A percentile compares a stretch with the other conserved stretches of the same genome.
These are phyloP conservation scores for Kitagawia praeruptora DNA, from an alignment of 129 eudicot genomes.

Conservation along the genomic window DNA sequence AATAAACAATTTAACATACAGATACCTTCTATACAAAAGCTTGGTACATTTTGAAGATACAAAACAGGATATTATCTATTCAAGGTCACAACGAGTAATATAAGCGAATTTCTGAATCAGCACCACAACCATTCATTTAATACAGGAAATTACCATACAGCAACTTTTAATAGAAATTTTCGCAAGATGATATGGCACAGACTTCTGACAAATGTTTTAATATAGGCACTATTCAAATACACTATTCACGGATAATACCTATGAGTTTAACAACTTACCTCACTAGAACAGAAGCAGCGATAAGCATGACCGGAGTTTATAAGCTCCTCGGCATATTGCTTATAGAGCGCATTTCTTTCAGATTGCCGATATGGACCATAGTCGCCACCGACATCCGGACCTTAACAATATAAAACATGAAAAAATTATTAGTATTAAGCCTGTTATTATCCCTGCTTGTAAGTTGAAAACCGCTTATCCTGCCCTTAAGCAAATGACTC, in stretches of 20 bases:
- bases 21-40: neutral
- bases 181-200: neutral
- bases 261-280: constrained; percentile 32
- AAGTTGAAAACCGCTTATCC: neutral
- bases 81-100: neutral
- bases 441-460: neutral
- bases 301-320: constrained; percentile 73
- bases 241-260: neutral
- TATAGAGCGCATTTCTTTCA: constrained; percentile 77
- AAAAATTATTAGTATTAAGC: neutral
- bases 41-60: neutral
- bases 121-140: neutral
- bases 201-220: neutral
- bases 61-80: neutral
- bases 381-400: constrained; percentile 75
- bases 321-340: constrained; percentile 74
- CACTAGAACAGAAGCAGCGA: constrained; percentile 85
- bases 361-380: constrained; percentile 94
- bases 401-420: constrained; percentile 22
- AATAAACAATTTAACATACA: neutral
- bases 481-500: neutral
- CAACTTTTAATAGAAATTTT: neutral
- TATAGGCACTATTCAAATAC: neutral
- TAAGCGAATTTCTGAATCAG: neutral
- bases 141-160: neutral